phyloP scores from a whole-genome alignment of 148 eudicot genomes.

The Simmondsia chinensis region DNA sequence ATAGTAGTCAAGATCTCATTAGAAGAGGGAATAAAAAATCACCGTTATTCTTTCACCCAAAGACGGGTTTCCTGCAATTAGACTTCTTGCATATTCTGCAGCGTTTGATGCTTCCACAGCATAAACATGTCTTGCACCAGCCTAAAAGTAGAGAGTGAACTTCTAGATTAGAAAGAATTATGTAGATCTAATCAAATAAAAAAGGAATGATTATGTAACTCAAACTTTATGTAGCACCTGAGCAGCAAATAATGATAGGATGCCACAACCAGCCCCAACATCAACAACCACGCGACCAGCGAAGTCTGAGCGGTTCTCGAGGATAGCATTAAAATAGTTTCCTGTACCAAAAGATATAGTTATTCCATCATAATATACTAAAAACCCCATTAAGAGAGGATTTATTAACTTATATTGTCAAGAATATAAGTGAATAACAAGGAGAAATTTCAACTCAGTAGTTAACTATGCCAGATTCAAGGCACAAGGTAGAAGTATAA shows the following conservation, averaged over 20 bases:
- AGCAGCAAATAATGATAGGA: conserved; percentile 70
- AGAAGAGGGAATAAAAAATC: conserved; percentile 1
- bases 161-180: too few relatives aligned
- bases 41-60: conserved; percentile 59
- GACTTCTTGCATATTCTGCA: conserved; percentile 67
- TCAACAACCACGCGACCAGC: conserved; percentile 63
- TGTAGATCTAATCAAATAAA: too few relatives aligned
- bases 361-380: too few relatives aligned
- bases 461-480: too few relatives aligned
- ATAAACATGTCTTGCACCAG: conserved; percentile 77
- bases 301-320: conserved; percentile 69
- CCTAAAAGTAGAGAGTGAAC: too few relatives aligned
- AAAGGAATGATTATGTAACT: too few relatives aligned
- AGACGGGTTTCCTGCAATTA: conserved; percentile 63
- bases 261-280: conserved; percentile 84
- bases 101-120: conserved; percentile 83
- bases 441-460: too few relatives aligned
- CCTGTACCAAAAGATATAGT: conserved; percentile 40
- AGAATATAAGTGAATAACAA: too few relatives aligned
- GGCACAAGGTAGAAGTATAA: conserved; percentile 16
- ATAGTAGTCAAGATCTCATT: background rate
- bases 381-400: too few relatives aligned
- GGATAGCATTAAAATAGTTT: conserved; percentile 62
- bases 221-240: conserved; percentile 32
- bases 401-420: too few relatives aligned